A percentile compares a stretch with the other conserved stretches of the same genome.
Conservation (phyloP, 768 basidiomycete genomes). For the Rhodocollybia butyracea region DNA sequence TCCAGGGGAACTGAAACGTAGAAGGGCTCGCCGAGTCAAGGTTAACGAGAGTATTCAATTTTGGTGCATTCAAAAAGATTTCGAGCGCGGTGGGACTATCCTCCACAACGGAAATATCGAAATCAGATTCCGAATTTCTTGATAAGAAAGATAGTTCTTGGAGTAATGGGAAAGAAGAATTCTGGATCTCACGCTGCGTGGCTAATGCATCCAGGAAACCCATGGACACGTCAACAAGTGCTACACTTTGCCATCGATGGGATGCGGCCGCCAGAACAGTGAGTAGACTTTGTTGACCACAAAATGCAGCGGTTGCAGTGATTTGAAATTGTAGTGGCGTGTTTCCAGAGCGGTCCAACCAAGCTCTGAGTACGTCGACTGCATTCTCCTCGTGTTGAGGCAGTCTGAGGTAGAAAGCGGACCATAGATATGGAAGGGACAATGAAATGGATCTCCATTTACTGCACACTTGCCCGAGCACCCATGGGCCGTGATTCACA, state of each 20-base stretch:
- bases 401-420: neutral
- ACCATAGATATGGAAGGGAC: conserved; percentile 1
- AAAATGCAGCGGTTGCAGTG: neutral
- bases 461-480: conserved; percentile 1
- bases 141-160: neutral
- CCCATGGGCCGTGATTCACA: neutral
- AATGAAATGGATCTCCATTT: neutral
- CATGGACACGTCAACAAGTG: neutral
- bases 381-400: neutral
- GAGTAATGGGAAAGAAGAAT: neutral
- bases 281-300: neutral
- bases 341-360: neutral
- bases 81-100: neutral
- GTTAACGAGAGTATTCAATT: neutral
- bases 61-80: neutral
- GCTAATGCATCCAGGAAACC: neutral
- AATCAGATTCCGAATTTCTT: neutral
- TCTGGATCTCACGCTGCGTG: neutral
- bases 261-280: neutral
- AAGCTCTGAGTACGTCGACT: neutral
- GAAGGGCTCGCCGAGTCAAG: neutral
- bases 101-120: neutral
- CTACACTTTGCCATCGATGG: neutral
- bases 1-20: neutral
- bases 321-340: neutral